Percentiles rank a stretch among this genome's conserved stretches.
These are phyloP conservation scores for Hypoxylon lenormandii DNA, from an alignment of 495 filamentous ascomycete species.

Conservation along the genomic window DNA sequence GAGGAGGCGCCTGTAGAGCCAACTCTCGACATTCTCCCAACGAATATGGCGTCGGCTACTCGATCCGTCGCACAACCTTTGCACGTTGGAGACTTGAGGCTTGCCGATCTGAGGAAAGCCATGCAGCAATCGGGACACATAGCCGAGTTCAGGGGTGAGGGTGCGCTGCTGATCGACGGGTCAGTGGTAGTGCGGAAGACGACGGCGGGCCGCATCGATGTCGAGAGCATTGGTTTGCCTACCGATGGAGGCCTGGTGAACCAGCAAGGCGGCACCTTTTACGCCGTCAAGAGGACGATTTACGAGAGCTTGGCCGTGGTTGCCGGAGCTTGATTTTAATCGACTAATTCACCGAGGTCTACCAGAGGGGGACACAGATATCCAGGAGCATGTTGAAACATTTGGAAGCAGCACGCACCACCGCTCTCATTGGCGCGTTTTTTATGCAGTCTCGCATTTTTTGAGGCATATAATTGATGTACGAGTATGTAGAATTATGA, in stretches of 20 bases:
- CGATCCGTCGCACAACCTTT: constrained; percentile 85
- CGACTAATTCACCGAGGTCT: not conserved
- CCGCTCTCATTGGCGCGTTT: too few species aligned
- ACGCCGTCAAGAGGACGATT: constrained; percentile 81
- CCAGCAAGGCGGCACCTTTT: constrained; percentile 70
- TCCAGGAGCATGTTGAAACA: too few species aligned
- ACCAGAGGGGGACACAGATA: too few species aligned
- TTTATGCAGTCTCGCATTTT: too few species aligned
- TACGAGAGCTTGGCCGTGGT: constrained; percentile 87
- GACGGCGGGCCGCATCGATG: constrained; percentile 84
- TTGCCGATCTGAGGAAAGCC: constrained; percentile 86
- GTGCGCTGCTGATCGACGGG: constrained; percentile 88
- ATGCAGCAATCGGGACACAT: constrained; percentile 85
- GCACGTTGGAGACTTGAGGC: constrained; percentile 90
- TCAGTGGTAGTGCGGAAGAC: constrained; percentile 88
- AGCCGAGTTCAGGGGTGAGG: constrained; percentile 93
- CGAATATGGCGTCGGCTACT: constrained; percentile 79
- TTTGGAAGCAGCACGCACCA: too few species aligned
- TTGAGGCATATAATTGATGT: too few species aligned
- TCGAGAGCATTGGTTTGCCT: constrained; percentile 78
- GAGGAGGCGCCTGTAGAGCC: constrained; percentile 58
- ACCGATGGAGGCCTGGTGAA: constrained; percentile 54
- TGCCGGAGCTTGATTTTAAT: constrained; percentile 69
- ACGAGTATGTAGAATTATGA: too few species aligned
- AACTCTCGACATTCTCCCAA: constrained; percentile 80